Percentiles rank a stretch among this genome's conserved stretches.
phyloP scores from a whole-genome alignment of 805 yeast species.

The Zygoascus bituminiphila region DNA sequence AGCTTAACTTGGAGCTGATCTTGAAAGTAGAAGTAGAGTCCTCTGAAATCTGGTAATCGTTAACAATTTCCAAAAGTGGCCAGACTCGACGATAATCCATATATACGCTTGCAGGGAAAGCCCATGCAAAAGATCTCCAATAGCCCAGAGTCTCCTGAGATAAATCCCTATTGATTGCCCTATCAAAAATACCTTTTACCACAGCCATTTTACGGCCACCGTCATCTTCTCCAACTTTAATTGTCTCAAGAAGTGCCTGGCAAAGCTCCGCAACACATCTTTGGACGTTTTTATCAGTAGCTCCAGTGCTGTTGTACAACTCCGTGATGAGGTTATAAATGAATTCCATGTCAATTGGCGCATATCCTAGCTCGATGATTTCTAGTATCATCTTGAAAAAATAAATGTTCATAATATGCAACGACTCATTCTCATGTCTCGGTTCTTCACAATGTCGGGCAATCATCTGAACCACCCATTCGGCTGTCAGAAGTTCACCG shows the following conservation, averaged over 20 bases:
- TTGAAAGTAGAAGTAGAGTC: constrained; percentile 53
- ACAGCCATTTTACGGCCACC: constrained; percentile 7
- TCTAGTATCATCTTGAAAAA: constrained; percentile 44
- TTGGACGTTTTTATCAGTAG: constrained; percentile 67
- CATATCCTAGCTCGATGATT: constrained; percentile 39
- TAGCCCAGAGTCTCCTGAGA: constrained; percentile 65
- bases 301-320: constrained; percentile 43
- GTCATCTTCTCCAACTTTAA: constrained; percentile 8
- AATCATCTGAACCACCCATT: constrained; percentile 50
- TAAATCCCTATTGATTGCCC: constrained; percentile 47
- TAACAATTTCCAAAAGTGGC: constrained; percentile 38
- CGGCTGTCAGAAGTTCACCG: constrained; percentile 40
- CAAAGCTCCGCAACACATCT: constrained; percentile 65
- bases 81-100: constrained; percentile 53
- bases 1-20: constrained; percentile 52
- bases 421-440: constrained; percentile 45
- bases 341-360: constrained; percentile 34
- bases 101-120: constrained; percentile 50
- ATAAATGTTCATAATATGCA: constrained; percentile 57
- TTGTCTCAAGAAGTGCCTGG: constrained; percentile 48
- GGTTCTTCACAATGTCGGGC: constrained; percentile 53
- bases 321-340: constrained; percentile 41
- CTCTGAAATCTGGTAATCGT: constrained; percentile 24
- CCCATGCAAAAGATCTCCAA: constrained; percentile 69
- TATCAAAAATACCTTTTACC: constrained; percentile 34